Conservation (phyloP, 2,329 filamentous ascomycete species). For the Colletotrichum phormii region DNA sequence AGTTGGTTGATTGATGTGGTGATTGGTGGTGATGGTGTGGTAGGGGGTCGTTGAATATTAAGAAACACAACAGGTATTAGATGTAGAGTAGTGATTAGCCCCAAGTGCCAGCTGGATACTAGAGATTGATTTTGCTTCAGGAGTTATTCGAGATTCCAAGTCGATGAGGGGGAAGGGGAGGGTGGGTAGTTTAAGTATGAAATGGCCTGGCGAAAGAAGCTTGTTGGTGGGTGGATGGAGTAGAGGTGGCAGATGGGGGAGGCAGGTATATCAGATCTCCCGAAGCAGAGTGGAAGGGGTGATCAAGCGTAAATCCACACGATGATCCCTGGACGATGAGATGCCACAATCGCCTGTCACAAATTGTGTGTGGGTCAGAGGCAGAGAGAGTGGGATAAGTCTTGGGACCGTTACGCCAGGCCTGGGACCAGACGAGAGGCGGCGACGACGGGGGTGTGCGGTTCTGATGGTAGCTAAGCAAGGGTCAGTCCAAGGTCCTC, state of each 20-base stretch:
- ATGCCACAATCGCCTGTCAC: conserved; percentile 63
- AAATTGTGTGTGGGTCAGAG: conserved; percentile 64
- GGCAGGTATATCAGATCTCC: conserved; percentile 43
- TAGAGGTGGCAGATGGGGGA: conserved; percentile 37
- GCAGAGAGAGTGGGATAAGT: conserved; percentile 33
- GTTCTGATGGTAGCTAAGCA: conserved; percentile 34
- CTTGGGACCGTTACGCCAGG: conserved; percentile 41
- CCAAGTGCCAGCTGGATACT: conserved; percentile 50
- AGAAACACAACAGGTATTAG: conserved; percentile 42
- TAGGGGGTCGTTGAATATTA: conserved; percentile 37
- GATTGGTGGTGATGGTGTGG: not conserved
- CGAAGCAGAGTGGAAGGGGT: conserved; percentile 51
- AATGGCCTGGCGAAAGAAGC: conserved; percentile 51
- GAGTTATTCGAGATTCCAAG: conserved; percentile 39
- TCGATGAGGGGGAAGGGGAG: conserved; percentile 41
- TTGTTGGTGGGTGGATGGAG: conserved; percentile 51
- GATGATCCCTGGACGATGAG: conserved; percentile 56
- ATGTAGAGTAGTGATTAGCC: conserved; percentile 43
- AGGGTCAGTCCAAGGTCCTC: conserved; percentile 34
- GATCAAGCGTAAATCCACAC: conserved; percentile 64
- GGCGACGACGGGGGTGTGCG: conserved; percentile 40
- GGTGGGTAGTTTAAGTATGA: conserved; percentile 59
- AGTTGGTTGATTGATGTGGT: conserved; percentile 29
- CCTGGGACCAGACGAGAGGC: conserved; percentile 34
- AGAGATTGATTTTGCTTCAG: conserved; percentile 43